Percentiles rank a stretch among this genome's conserved stretches.
phyloP scores from a whole-genome alignment of 2,329 filamentous ascomycete species.

The Zasmidium citrigriseum region DNA sequence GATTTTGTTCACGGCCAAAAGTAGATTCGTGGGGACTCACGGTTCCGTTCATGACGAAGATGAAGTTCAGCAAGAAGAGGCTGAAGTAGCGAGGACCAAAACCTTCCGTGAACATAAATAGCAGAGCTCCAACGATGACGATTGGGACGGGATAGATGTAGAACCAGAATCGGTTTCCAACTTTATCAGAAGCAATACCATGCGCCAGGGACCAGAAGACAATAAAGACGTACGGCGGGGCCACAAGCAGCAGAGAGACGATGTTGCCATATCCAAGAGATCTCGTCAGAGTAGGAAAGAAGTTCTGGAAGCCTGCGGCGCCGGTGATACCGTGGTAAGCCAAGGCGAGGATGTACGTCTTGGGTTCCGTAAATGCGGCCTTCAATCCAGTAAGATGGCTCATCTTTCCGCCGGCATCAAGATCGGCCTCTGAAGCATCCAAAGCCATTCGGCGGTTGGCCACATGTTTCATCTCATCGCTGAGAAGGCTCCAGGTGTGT shows the following conservation, averaged over 20 bases:
- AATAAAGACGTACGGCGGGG: conserved; percentile 57
- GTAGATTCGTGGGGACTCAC: not conserved
- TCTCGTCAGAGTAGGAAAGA: conserved; percentile 55
- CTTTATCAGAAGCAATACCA: conserved; percentile 47
- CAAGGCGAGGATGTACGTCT: conserved; percentile 51
- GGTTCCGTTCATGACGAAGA: conserved; percentile 58
- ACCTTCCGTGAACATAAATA: conserved; percentile 55
- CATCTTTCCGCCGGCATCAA: conserved; percentile 51
- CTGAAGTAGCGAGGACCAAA: conserved; percentile 58
- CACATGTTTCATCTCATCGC: conserved; percentile 48
- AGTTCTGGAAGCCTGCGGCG: conserved; percentile 57
- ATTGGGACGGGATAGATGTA: conserved; percentile 55
- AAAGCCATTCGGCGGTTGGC: conserved; percentile 53
- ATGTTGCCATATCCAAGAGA: conserved; percentile 47
- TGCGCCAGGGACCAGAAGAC: conserved; percentile 51
- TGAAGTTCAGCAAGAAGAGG: conserved; percentile 58
- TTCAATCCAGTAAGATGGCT: conserved; percentile 53
- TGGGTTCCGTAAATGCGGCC: conserved; percentile 52
- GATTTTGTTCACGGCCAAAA: not conserved
- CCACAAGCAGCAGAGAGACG: conserved; percentile 53
- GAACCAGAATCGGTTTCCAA: conserved; percentile 54
- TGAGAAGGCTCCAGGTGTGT: conserved; percentile 43
- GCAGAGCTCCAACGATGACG: conserved; percentile 52
- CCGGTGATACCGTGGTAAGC: conserved; percentile 53
- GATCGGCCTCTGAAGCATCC: conserved; percentile 52